These are phyloP conservation scores for Astragalus glycyphyllos DNA, from an alignment of 306 rosid genomes.

Conservation along the genomic window DNA sequence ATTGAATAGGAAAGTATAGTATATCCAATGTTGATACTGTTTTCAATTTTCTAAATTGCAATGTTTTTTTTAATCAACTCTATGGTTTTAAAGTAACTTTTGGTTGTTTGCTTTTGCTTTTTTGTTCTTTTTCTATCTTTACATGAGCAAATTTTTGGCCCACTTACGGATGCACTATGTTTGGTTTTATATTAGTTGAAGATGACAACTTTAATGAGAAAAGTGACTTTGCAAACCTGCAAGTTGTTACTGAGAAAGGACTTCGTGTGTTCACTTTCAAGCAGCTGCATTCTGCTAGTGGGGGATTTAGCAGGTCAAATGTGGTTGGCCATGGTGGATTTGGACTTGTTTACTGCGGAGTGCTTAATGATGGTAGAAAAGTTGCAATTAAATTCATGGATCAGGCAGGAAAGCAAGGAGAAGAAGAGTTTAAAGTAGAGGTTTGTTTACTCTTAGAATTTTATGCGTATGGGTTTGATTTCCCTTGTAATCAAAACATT, in stretches of 20 bases:
- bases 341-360: constrained; percentile 88
- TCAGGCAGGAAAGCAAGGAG: constrained; percentile 91
- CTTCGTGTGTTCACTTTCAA: constrained; percentile 82
- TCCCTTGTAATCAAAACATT: neutral
- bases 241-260: constrained; percentile 73
- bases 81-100: neutral
- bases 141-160: constrained; percentile 39
- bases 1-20: neutral
- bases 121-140: constrained; percentile 22
- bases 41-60: constrained; percentile 16
- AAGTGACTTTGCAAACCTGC: constrained; percentile 58
- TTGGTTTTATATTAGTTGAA: constrained; percentile 51
- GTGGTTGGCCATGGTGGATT: constrained; percentile 92
- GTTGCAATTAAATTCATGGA: constrained; percentile 92
- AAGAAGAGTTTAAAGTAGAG: constrained; percentile 90
- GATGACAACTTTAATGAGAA: constrained; percentile 53
- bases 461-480: constrained; percentile 18
- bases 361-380: constrained; percentile 80
- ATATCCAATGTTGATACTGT: too few species aligned
- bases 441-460: constrained; percentile 52
- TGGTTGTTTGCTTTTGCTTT: constrained; percentile 17
- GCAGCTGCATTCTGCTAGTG: constrained; percentile 91
- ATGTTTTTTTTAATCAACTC: constrained; percentile 24
- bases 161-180: constrained; percentile 38
- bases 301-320: constrained; percentile 89